Percentiles rank a stretch among this genome's conserved stretches.
These are phyloP conservation scores for Pythium monospermum DNA, from an alignment of 352 stramenopile genomes.

Conservation along the genomic window DNA sequence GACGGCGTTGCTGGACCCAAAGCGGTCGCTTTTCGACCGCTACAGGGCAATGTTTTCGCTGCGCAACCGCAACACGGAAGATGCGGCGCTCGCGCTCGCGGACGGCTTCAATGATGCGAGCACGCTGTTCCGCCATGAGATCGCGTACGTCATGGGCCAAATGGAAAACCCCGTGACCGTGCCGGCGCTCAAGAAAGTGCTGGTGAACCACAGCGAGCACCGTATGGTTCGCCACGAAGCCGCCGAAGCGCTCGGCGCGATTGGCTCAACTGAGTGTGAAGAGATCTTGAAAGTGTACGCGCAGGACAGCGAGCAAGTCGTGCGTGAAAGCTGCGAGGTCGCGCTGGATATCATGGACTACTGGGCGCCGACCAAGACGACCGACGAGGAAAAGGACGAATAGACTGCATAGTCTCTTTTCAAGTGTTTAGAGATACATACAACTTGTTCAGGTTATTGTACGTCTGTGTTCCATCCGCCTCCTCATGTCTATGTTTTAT, in stretches of 20 bases:
- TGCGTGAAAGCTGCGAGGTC: conserved; percentile 95
- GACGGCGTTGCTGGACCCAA: conserved; percentile 81
- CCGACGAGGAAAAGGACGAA: background rate
- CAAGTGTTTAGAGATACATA: too few relatives aligned
- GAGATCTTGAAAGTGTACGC: conserved; percentile 77
- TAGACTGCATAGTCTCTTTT: too few relatives aligned
- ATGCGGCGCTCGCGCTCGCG: conserved; percentile 75
- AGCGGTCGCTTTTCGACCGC: conserved; percentile 85
- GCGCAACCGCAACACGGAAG: conserved; percentile 92
- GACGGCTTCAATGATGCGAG: conserved; percentile 73
- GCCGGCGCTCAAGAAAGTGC: conserved; percentile 84
- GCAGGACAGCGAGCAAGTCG: conserved; percentile 78
- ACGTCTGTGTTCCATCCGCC: too few relatives aligned
- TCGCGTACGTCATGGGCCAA: conserved; percentile 94
- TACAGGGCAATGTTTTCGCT: conserved; percentile 99
- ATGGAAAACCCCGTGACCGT: conserved; percentile 87
- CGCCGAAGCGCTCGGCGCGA: conserved; percentile 95
- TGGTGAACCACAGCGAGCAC: conserved; percentile 91
- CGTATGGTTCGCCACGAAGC: conserved; percentile 97
- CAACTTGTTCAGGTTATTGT: too few relatives aligned
- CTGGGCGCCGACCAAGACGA: conserved; percentile 67
- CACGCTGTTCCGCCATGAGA: conserved; percentile 87
- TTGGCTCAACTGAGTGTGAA: conserved; percentile 91
- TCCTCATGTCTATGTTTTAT: too few relatives aligned
- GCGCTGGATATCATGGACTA: conserved; percentile 97